Evolutionary conservation across 202 grass and related monocot genomes (phyloP).

Genomic region (Schoenoplectus tabernaemontani): DNA sequence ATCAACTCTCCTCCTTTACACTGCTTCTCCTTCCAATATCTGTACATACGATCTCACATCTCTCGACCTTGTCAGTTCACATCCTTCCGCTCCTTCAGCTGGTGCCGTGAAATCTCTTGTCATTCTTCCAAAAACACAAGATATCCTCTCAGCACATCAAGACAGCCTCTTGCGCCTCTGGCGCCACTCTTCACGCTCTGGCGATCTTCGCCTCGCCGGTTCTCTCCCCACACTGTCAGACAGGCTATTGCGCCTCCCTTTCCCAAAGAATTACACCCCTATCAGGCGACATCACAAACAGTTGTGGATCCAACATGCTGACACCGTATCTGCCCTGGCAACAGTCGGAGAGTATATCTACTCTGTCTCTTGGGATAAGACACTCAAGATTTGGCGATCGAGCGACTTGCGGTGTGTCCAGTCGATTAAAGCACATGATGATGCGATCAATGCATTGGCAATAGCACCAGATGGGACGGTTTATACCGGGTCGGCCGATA

Average conservation of each 20-base stretch:
- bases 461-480: slow-evolving; percentile 51
- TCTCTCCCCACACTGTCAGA: slow-evolving; percentile 56
- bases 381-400: slow-evolving; percentile 76
- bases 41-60: slow-evolving; percentile 34
- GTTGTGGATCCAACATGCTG: slow-evolving; percentile 69
- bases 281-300: slow-evolving; percentile 52
- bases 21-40: slow-evolving; percentile 30
- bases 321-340: slow-evolving; percentile 47
- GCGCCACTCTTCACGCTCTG: slow-evolving; percentile 28
- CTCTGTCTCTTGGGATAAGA: slow-evolving; percentile 93
- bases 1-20: slow-evolving; percentile 16
- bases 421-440: slow-evolving; percentile 64
- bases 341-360: slow-evolving; percentile 52
- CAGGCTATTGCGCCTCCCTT: slow-evolving; percentile 45
- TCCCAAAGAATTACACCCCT: slow-evolving; percentile 53
- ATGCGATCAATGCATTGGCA: slow-evolving; percentile 76
- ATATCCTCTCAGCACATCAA: slow-evolving; percentile 54
- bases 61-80: slow-evolving; percentile 16
- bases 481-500: slow-evolving; percentile 76
- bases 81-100: slow-evolving; percentile 16
- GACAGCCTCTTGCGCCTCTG: slow-evolving; percentile 54
- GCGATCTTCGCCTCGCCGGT: slow-evolving; percentile 36
- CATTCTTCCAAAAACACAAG: slow-evolving; percentile 17
- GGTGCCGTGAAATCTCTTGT: slow-evolving; percentile 60
- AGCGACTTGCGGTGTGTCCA: slow-evolving; percentile 67